Evolutionary conservation across 2,329 filamentous ascomycete species (phyloP).

Genomic region (Chalaropsis ovoidea): DNA sequence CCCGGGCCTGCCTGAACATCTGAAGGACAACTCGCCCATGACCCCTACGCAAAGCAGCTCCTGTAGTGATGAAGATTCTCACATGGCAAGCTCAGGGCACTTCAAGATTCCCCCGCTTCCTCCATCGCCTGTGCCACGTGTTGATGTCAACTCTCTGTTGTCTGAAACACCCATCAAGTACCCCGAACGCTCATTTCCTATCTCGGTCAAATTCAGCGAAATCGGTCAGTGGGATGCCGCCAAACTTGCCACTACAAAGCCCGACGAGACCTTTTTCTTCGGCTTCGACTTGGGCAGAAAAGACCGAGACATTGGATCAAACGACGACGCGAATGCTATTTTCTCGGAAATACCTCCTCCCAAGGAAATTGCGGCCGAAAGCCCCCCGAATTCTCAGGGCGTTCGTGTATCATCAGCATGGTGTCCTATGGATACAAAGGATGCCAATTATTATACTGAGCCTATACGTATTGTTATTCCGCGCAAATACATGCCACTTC

Average conservation of each 20-base stretch:
- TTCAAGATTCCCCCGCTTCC: slow-evolving; percentile 24
- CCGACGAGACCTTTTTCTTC: slow-evolving; percentile 43
- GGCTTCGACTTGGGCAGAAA: slow-evolving; percentile 61
- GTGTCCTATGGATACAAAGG: slow-evolving; percentile 20
- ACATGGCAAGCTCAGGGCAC: slow-evolving; percentile 25
- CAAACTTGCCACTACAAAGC: not conserved
- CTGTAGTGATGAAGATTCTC: slow-evolving; percentile 34
- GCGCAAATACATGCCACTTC: slow-evolving; percentile 40
- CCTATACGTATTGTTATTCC: slow-evolving; percentile 53
- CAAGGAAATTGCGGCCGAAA: slow-evolving; percentile 21
- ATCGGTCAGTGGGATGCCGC: slow-evolving; percentile 17
- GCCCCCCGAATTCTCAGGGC: slow-evolving; percentile 22
- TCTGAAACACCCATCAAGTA: slow-evolving; percentile 37
- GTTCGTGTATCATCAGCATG: slow-evolving; percentile 21
- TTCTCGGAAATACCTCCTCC: slow-evolving; percentile 33
- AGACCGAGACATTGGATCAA: slow-evolving; percentile 59
- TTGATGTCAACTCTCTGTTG: slow-evolving; percentile 58
- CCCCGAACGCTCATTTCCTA: slow-evolving; percentile 17
- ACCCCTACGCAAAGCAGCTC: slow-evolving; percentile 36
- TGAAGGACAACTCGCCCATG: slow-evolving; percentile 31
- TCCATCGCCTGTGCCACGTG: slow-evolving; percentile 32
- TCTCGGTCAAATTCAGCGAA: slow-evolving; percentile 17
- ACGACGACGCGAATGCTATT: slow-evolving; percentile 61
- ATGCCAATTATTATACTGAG: slow-evolving; percentile 54
- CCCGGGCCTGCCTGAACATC: not conserved